Evolutionary conservation across 2,329 filamentous ascomycete genomes (phyloP), one percentile per base, ranked within the genome.

Genomic region (Beauveria australis): DNA sequence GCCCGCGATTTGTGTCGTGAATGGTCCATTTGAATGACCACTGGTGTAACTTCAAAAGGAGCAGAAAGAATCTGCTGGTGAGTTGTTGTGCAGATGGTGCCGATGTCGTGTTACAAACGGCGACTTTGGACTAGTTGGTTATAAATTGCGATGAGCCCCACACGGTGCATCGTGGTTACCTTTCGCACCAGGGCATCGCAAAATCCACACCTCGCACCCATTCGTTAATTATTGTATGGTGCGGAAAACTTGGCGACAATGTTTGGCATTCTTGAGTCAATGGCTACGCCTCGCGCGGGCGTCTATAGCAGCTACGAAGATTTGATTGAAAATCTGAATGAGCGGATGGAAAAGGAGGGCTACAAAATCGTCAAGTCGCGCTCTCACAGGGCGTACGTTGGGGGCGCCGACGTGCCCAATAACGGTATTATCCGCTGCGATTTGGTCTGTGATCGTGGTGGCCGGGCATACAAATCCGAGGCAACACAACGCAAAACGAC

Each of bases 291-390:
- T 57, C 67, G 72, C 63, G 67, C 68, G 40, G 72, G 68, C 61
- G 67, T 76, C 59, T 78, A 72, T 63, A 66, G 65, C 57, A 71
- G 72, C n/a, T 77, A 74, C 63, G 76, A 78, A 18, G 75, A 77
- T 16, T 69, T 78, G 24, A 75, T 78, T 63, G 68, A 69, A 47
- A 70, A 75, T 41, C 68, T 78, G 44, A 76, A 72, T 62, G 68
- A 70, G 56, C 73, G 72, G 40, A 77, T 77, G 71, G 70, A 74
- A 61, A 76, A 75, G 65, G 72, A 78, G 61, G 76, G 76, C 62
- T 78, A 77, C 72, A 77, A 77, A 63, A 73, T 78, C 59, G 76
- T 78, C 69, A 78, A 77, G 66, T 70, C 73, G 33, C 71, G 76
- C 61, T 77, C 75, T 28, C 75, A 78, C 66, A 74, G 75, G 62